Conservation (phyloP, 1,284 basidiomycete species). For the Cutaneotrichosporon dermatis region DNA sequence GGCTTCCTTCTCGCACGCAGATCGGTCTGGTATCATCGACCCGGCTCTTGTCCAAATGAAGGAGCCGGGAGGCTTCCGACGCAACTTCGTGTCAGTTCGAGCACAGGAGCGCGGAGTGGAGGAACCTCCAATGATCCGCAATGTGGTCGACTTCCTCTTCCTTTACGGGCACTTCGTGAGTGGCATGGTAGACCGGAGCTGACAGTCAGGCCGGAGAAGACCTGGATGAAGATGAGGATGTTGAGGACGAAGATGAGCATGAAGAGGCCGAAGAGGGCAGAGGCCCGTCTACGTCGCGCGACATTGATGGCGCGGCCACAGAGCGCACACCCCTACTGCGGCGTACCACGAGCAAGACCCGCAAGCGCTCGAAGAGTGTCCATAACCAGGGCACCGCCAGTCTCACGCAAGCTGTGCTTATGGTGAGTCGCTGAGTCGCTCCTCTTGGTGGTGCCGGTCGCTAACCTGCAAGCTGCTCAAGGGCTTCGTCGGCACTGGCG, state of each 20-base stretch:
- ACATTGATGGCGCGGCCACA: constrained; percentile 1
- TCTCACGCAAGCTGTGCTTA: constrained; percentile 80
- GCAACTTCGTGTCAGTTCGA: constrained; percentile 73
- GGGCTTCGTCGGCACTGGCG: constrained; percentile 93
- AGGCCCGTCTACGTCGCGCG: background rate
- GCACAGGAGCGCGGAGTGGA: constrained; percentile 64
- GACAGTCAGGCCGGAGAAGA: constrained; percentile 78
- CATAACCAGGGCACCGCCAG: constrained; percentile 74
- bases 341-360: constrained; percentile 49
- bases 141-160: constrained; percentile 88
- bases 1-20: constrained; percentile 65
- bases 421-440: constrained; percentile 67
- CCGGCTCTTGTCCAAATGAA: constrained; percentile 85
- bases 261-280: constrained; percentile 13
- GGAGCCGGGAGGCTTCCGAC: constrained; percentile 86
- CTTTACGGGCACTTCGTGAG: constrained; percentile 91
- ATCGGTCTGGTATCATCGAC: constrained; percentile 50
- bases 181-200: background rate
- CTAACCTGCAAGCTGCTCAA: constrained; percentile 65
- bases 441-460: background rate
- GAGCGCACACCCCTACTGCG: constrained; percentile 17
- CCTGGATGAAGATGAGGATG: constrained; percentile 73
- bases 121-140: constrained; percentile 65
- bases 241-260: constrained; percentile 55
- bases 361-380: constrained; percentile 53